Percentiles rank a stretch among this genome's conserved stretches.
Conservation (phyloP, 345 rosid species). For the Dipteronia dyeriana region DNA sequence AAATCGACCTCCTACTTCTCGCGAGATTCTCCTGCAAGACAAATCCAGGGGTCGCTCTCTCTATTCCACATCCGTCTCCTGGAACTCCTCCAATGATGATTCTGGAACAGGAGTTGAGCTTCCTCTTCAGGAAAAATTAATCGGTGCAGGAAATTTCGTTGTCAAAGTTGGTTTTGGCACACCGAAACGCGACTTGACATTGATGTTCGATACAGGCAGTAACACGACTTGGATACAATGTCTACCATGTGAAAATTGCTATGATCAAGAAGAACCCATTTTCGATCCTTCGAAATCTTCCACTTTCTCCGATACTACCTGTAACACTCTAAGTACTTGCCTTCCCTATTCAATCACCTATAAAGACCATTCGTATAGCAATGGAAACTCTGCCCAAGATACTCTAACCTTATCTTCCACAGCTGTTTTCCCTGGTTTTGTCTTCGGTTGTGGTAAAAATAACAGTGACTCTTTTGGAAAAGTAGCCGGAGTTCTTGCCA, state of each 20-base stretch:
- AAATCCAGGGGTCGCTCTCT: conserved; percentile 13
- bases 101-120: neutral
- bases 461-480: neutral
- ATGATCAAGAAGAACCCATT: neutral
- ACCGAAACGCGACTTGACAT: conserved; percentile 2
- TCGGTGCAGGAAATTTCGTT: neutral
- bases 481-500: conserved; percentile 26
- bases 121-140: neutral
- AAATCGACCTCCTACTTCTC: neutral
- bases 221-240: conserved; percentile 29
- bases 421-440: neutral
- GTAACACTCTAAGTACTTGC: neutral
- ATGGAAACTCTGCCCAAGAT: conserved; percentile 9
- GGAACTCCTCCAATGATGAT: neutral
- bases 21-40: conserved; percentile 17
- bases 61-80: conserved; percentile 6
- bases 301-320: conserved; percentile 17
- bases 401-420: conserved; percentile 11
- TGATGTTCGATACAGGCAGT: conserved; percentile 33
- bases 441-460: conserved; percentile 23
- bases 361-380: neutral
- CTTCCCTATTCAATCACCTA: neutral
- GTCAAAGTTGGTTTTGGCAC: conserved; percentile 30
- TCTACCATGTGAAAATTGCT: neutral
- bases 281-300: conserved; percentile 22